These are phyloP conservation scores for Clonostachys rhizophaga DNA, from an alignment of 2,329 filamentous ascomycete genomes.

Conservation along the genomic window DNA sequence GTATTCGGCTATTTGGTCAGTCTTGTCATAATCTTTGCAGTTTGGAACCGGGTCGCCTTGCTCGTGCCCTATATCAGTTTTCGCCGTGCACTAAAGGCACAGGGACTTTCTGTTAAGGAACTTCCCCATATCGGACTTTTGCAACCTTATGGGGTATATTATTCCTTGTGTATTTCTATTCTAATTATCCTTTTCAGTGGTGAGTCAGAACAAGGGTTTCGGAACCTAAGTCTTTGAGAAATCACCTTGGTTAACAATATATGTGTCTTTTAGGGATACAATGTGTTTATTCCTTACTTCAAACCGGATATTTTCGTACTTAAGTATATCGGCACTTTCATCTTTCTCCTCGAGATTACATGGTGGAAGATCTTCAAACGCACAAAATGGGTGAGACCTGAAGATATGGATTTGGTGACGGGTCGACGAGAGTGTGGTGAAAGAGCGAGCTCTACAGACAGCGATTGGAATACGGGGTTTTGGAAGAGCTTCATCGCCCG, in stretches of 20 bases:
- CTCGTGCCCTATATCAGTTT: conserved; percentile 32
- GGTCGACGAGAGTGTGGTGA: conserved; percentile 30
- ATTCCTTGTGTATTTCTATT: conserved; percentile 20
- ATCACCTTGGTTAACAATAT: conserved; percentile 35
- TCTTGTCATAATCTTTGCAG: conserved; percentile 34
- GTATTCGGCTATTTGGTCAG: conserved; percentile 36
- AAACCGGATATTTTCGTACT: conserved; percentile 59
- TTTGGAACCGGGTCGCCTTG: conserved; percentile 36
- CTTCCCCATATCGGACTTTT: conserved; percentile 30
- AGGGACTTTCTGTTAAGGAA: conserved; percentile 20
- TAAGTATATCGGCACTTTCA: conserved; percentile 34
- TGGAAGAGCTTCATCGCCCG: too few relatives aligned
- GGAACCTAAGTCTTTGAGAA: conserved; percentile 59
- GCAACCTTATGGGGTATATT: conserved; percentile 31
- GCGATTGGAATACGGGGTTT: conserved; percentile 1
- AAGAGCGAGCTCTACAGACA: conserved; percentile 1
- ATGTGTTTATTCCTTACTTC: conserved; percentile 57
- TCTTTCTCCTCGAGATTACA: conserved; percentile 50
- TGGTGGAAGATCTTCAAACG: conserved; percentile 61
- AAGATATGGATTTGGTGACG: conserved; percentile 52
- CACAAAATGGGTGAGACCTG: conserved; percentile 44
- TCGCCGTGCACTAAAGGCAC: conserved; percentile 25
- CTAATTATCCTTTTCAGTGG: too few relatives aligned
- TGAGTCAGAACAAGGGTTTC: conserved; percentile 32
- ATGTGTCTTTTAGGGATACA: conserved; percentile 32